These are phyloP conservation scores for Colletotrichum brevisporum DNA, from an alignment of 2,329 filamentous ascomycete genomes.

Conservation along the genomic window DNA sequence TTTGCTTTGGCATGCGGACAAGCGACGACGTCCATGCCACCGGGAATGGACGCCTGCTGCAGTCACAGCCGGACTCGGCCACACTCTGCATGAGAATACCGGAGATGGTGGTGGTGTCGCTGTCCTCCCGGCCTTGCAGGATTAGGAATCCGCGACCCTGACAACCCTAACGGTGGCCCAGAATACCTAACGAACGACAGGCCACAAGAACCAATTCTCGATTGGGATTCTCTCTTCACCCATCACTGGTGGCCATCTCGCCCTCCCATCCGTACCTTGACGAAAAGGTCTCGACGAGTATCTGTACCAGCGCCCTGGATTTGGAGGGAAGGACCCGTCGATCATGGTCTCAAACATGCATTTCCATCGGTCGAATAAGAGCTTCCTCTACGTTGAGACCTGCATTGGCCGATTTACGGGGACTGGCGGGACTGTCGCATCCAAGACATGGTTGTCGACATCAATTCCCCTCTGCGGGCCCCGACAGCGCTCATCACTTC, in stretches of 20 bases:
- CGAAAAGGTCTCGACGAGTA: slow-evolving; percentile 9
- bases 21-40: neutral
- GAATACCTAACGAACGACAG: too few species aligned
- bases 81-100: neutral
- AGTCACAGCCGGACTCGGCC: slow-evolving; percentile 4
- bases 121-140: slow-evolving; percentile 4
- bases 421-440: slow-evolving; percentile 24
- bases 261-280: slow-evolving; percentile 11
- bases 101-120: slow-evolving; percentile 5
- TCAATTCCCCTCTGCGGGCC: slow-evolving; percentile 21
- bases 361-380: slow-evolving; percentile 35
- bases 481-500: slow-evolving; percentile 7
- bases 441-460: slow-evolving; percentile 19
- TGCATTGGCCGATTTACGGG: slow-evolving; percentile 40
- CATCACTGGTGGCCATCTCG: slow-evolving; percentile 8
- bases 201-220: too few species aligned
- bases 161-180: neutral
- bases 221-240: neutral
- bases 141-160: slow-evolving; percentile 5
- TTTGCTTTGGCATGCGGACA: slow-evolving; percentile 12
- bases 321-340: slow-evolving; percentile 44
- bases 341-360: slow-evolving; percentile 42
- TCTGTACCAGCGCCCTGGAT: slow-evolving; percentile 42
- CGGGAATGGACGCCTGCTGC: neutral
- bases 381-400: slow-evolving; percentile 26